phyloP scores from a whole-genome alignment of 768 basidiomycete species.

The Coprinopsis cinerea region DNA sequence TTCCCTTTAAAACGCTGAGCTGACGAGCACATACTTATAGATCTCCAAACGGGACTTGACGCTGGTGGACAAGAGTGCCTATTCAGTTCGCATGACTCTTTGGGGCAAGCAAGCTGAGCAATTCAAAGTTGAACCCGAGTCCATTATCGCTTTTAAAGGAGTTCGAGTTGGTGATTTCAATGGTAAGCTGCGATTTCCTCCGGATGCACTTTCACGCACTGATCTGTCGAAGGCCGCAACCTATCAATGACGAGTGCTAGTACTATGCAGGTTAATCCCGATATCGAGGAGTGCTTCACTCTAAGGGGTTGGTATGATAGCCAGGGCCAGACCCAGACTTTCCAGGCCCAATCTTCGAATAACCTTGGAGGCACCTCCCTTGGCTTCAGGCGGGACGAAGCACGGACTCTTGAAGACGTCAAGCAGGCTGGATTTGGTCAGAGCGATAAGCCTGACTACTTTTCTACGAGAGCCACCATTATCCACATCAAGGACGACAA shows the following conservation, averaged over 20 bases:
- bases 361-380: conserved; percentile 31
- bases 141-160: conserved; percentile 90
- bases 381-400: conserved; percentile 63
- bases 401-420: conserved; percentile 70
- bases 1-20: conserved; percentile 4
- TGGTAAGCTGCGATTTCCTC: conserved; percentile 2
- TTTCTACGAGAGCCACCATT: conserved; percentile 75
- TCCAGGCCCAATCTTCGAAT: conserved; percentile 58
- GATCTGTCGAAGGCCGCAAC: conserved; percentile 52
- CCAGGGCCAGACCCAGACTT: conserved; percentile 53
- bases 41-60: conserved; percentile 85
- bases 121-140: conserved; percentile 50
- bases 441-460: conserved; percentile 74
- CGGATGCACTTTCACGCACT: conserved; percentile 36
- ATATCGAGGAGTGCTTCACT: conserved; percentile 81
- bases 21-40: conserved; percentile 31
- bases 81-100: conserved; percentile 76
- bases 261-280: conserved; percentile 81
- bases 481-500: conserved; percentile 83
- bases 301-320: conserved; percentile 92
- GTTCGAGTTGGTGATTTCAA: conserved; percentile 83
- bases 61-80: conserved; percentile 79
- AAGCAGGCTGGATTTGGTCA: conserved; percentile 72
- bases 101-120: conserved; percentile 96
- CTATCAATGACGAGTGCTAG: conserved; percentile 81